phyloP scores from a whole-genome alignment of 2,329 filamentous ascomycete species.

The Talaromyces albobiverticillius region DNA sequence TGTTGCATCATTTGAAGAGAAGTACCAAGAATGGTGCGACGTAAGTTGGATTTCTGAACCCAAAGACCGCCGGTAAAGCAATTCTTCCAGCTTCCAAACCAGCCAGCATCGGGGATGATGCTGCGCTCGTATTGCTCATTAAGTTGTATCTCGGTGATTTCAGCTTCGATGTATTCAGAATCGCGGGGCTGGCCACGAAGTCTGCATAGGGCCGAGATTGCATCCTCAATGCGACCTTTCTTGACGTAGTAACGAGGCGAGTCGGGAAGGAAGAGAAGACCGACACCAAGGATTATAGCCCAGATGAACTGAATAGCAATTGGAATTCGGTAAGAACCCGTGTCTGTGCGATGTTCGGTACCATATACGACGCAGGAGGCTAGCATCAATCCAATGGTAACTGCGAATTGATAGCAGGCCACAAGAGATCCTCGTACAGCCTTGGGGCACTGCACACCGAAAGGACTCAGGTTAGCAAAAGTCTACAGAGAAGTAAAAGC shows the following conservation, averaged over 20 bases:
- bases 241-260: constrained; percentile 84
- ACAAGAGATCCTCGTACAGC: constrained; percentile 77
- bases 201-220: constrained; percentile 59
- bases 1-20: constrained; percentile 80
- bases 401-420: constrained; percentile 79
- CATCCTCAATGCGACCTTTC: constrained; percentile 66
- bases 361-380: constrained; percentile 73
- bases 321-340: constrained; percentile 73
- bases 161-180: constrained; percentile 72
- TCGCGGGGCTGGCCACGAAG: constrained; percentile 72
- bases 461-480: neutral
- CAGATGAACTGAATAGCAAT: constrained; percentile 78
- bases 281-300: constrained; percentile 70
- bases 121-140: constrained; percentile 82
- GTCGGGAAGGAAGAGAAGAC: constrained; percentile 75
- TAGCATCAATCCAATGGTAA: constrained; percentile 74
- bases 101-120: constrained; percentile 63
- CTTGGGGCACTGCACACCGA: constrained; percentile 45
- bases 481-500: neutral
- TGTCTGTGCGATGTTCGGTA: constrained; percentile 60
- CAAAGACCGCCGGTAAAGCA: constrained; percentile 58
- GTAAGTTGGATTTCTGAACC: constrained; percentile 55
- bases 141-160: constrained; percentile 75
- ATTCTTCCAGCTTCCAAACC: constrained; percentile 66
- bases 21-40: constrained; percentile 68